phyloP scores from a whole-genome alignment of 2,329 filamentous ascomycete species.

The Colletotrichum shisoi region DNA sequence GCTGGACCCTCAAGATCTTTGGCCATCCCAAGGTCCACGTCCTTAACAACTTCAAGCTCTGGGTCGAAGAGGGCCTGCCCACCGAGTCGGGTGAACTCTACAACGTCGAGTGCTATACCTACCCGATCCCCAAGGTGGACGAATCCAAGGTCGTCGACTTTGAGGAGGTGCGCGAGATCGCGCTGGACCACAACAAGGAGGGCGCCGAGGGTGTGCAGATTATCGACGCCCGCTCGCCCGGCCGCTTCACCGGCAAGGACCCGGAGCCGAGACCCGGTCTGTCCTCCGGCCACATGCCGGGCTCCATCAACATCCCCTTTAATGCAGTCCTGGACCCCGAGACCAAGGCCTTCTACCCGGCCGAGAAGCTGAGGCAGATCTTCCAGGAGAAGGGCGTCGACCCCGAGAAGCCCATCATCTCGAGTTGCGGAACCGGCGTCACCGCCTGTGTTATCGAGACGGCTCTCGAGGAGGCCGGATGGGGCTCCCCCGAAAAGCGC shows the following conservation, averaged over 20 bases:
- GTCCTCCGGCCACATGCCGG: slow-evolving; percentile 89
- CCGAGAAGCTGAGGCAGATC: slow-evolving; percentile 74
- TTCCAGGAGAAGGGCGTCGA: slow-evolving; percentile 85
- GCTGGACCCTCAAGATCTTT: slow-evolving; percentile 91
- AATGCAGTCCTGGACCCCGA: slow-evolving; percentile 79
- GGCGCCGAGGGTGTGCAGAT: slow-evolving; percentile 85
- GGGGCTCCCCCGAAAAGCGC: slow-evolving; percentile 70
- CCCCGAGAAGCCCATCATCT: slow-evolving; percentile 80
- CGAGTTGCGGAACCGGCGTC: slow-evolving; percentile 90
- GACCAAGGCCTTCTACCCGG: slow-evolving; percentile 80
- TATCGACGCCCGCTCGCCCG: slow-evolving; percentile 81
- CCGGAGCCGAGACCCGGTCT: slow-evolving; percentile 88
- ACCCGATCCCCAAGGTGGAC: slow-evolving; percentile 69
- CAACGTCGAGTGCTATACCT: slow-evolving; percentile 70
- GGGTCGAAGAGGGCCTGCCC: slow-evolving; percentile 83
- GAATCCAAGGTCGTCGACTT: slow-evolving; percentile 76
- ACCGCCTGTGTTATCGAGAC: slow-evolving; percentile 92
- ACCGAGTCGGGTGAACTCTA: slow-evolving; percentile 81
- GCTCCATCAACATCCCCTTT: slow-evolving; percentile 84
- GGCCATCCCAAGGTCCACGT: slow-evolving; percentile 89
- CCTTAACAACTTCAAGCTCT: slow-evolving; percentile 94
- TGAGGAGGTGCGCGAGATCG: slow-evolving; percentile 81
- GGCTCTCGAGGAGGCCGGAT: slow-evolving; percentile 80
- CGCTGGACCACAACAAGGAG: slow-evolving; percentile 79
- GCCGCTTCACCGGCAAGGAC: slow-evolving; percentile 81